Percentiles rank a stretch among this genome's conserved stretches.
phyloP scores from a whole-genome alignment of 305 asterid genomes.

The Plantago coronopus region DNA sequence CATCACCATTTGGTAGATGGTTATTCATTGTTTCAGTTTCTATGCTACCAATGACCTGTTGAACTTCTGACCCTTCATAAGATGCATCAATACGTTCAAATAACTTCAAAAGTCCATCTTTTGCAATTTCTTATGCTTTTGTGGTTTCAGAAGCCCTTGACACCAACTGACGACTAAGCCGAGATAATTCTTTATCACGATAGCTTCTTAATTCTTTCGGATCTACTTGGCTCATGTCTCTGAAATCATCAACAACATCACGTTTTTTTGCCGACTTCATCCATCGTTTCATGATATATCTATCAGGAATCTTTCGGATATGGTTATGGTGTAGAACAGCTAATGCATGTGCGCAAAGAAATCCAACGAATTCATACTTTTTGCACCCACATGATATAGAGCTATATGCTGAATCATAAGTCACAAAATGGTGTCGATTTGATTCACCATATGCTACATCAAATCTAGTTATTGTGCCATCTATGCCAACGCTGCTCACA shows the following conservation, averaged over 20 bases:
- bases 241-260: neutral
- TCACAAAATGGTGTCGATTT: neutral
- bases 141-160: conserved; percentile 13
- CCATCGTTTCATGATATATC: conserved; percentile 15
- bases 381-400: conserved; percentile 5
- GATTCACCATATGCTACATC: neutral
- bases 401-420: neutral
- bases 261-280: conserved; percentile 2
- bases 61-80: neutral
- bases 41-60: neutral
- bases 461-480: neutral
- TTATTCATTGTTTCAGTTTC: neutral
- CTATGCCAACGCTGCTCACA: neutral
- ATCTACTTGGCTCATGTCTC: neutral
- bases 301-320: conserved; percentile 10
- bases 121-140: conserved; percentile 9
- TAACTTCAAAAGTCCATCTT: neutral
- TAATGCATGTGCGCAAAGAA: conserved; percentile 1
- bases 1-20: neutral
- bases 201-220: conserved; percentile 10
- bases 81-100: neutral
- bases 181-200: conserved; percentile 15
- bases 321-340: neutral
- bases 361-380: neutral
- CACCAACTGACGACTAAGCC: neutral